phyloP scores from a whole-genome alignment of 805 yeast species.

The Peterozyma xylosa region DNA sequence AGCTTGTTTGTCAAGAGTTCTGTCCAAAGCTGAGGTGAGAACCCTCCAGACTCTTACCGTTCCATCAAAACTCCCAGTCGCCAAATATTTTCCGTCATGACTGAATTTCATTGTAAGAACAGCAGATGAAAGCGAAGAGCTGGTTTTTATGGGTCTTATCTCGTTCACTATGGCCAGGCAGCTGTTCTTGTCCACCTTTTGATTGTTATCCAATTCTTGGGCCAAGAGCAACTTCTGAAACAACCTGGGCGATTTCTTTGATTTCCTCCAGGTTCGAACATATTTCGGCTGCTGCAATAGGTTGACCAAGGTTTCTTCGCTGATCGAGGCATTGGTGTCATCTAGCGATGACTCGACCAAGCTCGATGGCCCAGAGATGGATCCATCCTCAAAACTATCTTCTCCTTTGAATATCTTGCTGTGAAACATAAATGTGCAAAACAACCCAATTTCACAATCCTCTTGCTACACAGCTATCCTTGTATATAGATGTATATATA shows the following conservation, averaged over 20 bases:
- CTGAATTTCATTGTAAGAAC: conserved; percentile 73
- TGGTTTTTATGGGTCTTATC: background rate
- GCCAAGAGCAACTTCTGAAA: conserved; percentile 53
- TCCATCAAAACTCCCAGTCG: conserved; percentile 77
- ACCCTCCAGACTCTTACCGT: conserved; percentile 73
- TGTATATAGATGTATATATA: too few relatives aligned
- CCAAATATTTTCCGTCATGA: conserved; percentile 73
- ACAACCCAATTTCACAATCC: too few relatives aligned
- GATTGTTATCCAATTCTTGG: conserved; percentile 43
- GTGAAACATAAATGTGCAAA: too few relatives aligned
- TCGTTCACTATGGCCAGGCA: conserved; percentile 5
- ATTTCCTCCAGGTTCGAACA: conserved; percentile 39
- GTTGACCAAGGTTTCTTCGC: conserved; percentile 29
- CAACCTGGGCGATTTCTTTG: conserved; percentile 35
- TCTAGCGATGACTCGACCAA: background rate
- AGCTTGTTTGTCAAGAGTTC: conserved; percentile 1
- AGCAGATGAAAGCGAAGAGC: conserved; percentile 26
- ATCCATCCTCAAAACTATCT: too few relatives aligned
- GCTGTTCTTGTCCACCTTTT: conserved; percentile 3
- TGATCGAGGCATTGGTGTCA: conserved; percentile 8
- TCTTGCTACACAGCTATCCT: too few relatives aligned
- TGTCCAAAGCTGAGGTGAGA: conserved; percentile 49
- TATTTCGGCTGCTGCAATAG: conserved; percentile 48
- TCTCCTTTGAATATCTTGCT: too few relatives aligned
- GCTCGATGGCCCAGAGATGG: too few relatives aligned